Evolutionary conservation across 345 rosid species (phyloP).

Genomic region (Hirschfeldia incana): DNA sequence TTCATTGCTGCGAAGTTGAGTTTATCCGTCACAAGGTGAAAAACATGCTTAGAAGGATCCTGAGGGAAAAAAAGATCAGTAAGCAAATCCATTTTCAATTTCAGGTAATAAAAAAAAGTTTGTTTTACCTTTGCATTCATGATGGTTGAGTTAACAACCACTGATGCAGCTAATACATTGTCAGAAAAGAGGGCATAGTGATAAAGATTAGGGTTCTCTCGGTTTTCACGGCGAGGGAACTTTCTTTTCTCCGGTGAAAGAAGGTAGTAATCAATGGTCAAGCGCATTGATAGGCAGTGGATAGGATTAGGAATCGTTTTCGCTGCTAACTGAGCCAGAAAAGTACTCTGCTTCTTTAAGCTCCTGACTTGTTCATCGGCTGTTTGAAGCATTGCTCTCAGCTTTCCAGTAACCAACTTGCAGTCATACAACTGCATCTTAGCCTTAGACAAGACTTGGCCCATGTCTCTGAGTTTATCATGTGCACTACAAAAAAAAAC

Average conservation of each 20-base stretch:
- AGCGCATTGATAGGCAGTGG: constrained; percentile 95
- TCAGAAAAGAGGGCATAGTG: constrained; percentile 99
- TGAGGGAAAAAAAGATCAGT: constrained; percentile 30
- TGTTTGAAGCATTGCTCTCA: constrained; percentile 96
- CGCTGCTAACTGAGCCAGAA: constrained; percentile 97
- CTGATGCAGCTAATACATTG: constrained; percentile 99
- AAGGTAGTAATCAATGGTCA: constrained; percentile 89
- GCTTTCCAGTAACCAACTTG: constrained; percentile 90
- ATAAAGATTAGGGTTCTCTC: constrained; percentile 77
- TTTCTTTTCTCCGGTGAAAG: constrained; percentile 89
- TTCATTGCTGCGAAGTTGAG: constrained; percentile 97
- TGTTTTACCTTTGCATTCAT: constrained; percentile 83
- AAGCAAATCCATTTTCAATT: background rate
- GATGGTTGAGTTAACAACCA: constrained; percentile 95
- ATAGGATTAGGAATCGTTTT: constrained; percentile 95
- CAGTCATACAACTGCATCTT: constrained; percentile 87
- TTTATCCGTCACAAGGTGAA: constrained; percentile 94
- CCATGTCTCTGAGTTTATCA: constrained; percentile 86
- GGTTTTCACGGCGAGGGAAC: constrained; percentile 84
- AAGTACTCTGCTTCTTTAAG: constrained; percentile 98
- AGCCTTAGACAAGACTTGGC: constrained; percentile 81
- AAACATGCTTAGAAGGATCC: constrained; percentile 97
- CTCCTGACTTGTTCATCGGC: constrained; percentile 99
- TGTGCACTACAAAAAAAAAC: constrained; percentile 50
- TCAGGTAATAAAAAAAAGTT: background rate